Percentiles rank a stretch among this genome's conserved stretches.
Evolutionary conservation across 495 filamentous ascomycete genomes (phyloP).

Genomic region (Geopyxis carbonaria): DNA sequence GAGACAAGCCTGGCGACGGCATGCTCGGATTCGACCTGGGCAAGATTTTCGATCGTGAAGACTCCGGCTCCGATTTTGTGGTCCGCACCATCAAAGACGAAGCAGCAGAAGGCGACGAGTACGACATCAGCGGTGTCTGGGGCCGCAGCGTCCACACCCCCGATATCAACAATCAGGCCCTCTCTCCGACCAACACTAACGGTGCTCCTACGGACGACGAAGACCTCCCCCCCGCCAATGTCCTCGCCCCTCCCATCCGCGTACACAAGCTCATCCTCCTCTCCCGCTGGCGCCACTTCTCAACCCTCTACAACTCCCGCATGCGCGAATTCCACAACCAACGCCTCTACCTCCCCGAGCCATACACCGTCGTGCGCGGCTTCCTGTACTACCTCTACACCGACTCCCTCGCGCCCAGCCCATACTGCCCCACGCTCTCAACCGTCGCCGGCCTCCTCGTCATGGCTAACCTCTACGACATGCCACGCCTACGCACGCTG

Average conservation of each 20-base stretch:
- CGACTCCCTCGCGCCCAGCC: constrained; percentile 56
- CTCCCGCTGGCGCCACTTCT: constrained; percentile 92
- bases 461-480: constrained; percentile 94
- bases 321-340: constrained; percentile 96
- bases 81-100: constrained; percentile 24
- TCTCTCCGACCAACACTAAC: background rate
- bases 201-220: constrained; percentile 8
- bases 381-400: constrained; percentile 96
- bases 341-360: constrained; percentile 93
- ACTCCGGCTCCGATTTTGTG: constrained; percentile 20
- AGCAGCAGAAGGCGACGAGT: constrained; percentile 23
- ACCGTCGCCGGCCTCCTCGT: constrained; percentile 93
- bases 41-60: constrained; percentile 17
- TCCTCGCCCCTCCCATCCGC: constrained; percentile 57
- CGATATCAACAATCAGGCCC: background rate
- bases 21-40: constrained; percentile 23
- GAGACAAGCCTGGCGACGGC: constrained; percentile 17
- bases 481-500: constrained; percentile 75
- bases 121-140: constrained; percentile 17
- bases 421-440: constrained; percentile 48
- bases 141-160: constrained; percentile 11
- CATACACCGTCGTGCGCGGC: constrained; percentile 80
- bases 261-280: constrained; percentile 85
- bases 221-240: constrained; percentile 19
- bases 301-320: constrained; percentile 69